These are phyloP conservation scores for Aureobasidium mangrovei DNA, from an alignment of 2,329 filamentous ascomycete genomes.

Conservation along the genomic window DNA sequence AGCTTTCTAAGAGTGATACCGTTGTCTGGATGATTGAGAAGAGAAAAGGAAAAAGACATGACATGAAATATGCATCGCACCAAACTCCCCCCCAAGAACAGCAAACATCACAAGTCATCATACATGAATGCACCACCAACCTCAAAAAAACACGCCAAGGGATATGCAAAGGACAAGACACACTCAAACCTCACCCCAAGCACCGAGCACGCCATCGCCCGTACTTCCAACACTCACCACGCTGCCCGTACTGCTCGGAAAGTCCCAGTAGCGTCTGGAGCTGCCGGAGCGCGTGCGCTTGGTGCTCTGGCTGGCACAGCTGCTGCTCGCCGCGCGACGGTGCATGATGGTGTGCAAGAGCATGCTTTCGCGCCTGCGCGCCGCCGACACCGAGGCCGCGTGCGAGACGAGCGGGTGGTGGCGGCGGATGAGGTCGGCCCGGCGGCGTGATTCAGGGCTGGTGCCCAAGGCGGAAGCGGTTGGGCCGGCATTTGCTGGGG, in stretches of 20 bases:
- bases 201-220: constrained; percentile 59
- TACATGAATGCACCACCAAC: not conserved
- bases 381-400: constrained; percentile 27
- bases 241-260: constrained; percentile 56
- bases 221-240: constrained; percentile 40
- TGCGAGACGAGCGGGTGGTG: constrained; percentile 78
- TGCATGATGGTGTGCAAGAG: constrained; percentile 30
- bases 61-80: too few relatives aligned
- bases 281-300: constrained; percentile 60
- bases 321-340: constrained; percentile 38
- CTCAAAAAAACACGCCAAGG: not conserved
- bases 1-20: too few relatives aligned
- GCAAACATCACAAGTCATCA: too few relatives aligned
- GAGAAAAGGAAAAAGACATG: too few relatives aligned
- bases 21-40: too few relatives aligned
- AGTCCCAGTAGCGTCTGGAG: constrained; percentile 84
- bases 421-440: constrained; percentile 75
- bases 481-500: constrained; percentile 17
- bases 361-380: constrained; percentile 14
- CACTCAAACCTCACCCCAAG: constrained; percentile 61
- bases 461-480: constrained; percentile 36
- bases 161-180: not conserved
- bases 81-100: too few relatives aligned
- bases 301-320: constrained; percentile 82
- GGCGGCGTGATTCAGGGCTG: constrained; percentile 55